Base-by-base conservation (phyloP, 2,329 filamentous ascomycete species). In the Beauveria rudraprayagi region DNA sequence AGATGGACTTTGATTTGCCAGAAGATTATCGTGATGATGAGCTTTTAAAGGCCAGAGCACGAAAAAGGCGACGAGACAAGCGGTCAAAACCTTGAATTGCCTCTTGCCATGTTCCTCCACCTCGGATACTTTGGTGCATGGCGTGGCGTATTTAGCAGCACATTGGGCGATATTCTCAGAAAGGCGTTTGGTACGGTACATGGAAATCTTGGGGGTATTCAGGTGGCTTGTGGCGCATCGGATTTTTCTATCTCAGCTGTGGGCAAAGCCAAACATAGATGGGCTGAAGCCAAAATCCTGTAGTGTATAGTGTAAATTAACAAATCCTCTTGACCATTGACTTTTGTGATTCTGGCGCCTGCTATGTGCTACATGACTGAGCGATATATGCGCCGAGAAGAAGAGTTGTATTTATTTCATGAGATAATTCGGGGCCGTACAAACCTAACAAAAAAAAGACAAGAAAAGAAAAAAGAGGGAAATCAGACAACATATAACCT, bases 1-100 rank as follows among this genome's bases (percentile, higher is more conserved):
- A 90, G 70, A 71, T 71, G 37, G 90, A 96, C 47, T 97, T 97
- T 70, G 80, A 84, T 61, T 76, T 96, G 56, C 90, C 92, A 0
- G 78, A 82, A 7, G 88, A 88, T 43, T 84, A 83, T 63, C 74
- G 77, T 71, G 71, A 88, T 72, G 76, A 79, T 65, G 81, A 83
- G 67, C 78, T 75, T 44, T 71, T 86, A 63, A 82, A 80, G 67
- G 77, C 80, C 17, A 83, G 83, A 63, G 88, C 84, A 40, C 76
- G 88, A 64, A 84, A 83, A 70, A 82, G 85, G 70, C 79, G 88
- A 64, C 77, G 83, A 67, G 78, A 85, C 57, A 83, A 80, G 72
- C 75, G 86, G 61, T 79, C 53, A 80, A 65, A 83, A 75, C 64
- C 73, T 73, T 64, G 65, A 73, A 61, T 76, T 67, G 74, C 59